Evolutionary conservation across 2,329 filamentous ascomycete genomes (phyloP).

Genomic region (Neophaeococcomyces mojaviensis): DNA sequence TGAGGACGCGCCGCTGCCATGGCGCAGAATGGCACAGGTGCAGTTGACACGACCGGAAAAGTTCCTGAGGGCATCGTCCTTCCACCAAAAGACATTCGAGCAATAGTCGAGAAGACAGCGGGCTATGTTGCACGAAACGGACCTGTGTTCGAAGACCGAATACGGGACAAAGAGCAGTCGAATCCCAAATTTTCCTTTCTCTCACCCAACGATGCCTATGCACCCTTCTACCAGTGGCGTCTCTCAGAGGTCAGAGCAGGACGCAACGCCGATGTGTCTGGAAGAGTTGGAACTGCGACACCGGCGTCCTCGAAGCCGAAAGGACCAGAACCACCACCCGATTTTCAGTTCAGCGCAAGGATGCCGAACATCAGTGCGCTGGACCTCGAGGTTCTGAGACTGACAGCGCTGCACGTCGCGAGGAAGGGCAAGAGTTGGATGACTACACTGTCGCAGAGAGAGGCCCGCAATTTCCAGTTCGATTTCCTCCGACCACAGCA

Average conservation of each 20-base stretch:
- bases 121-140: conserved; percentile 73
- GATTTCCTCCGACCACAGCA: conserved; percentile 93
- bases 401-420: conserved; percentile 87
- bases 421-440: conserved; percentile 89
- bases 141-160: conserved; percentile 66
- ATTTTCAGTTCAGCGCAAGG: conserved; percentile 87
- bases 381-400: conserved; percentile 64
- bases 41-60: conserved; percentile 57
- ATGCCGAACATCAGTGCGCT: conserved; percentile 97
- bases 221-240: conserved; percentile 85
- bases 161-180: conserved; percentile 73
- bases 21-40: conserved; percentile 33
- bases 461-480: conserved; percentile 87
- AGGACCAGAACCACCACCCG: conserved; percentile 75
- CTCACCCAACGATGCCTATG: conserved; percentile 70
- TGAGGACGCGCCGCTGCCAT: conserved; percentile 24
- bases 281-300: conserved; percentile 58
- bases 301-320: conserved; percentile 59
- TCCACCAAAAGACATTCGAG: conserved; percentile 75
- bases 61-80: conserved; percentile 77
- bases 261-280: conserved; percentile 69
- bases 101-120: conserved; percentile 85
- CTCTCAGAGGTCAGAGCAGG: conserved; percentile 78
- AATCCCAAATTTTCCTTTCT: conserved; percentile 93
- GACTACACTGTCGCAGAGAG: conserved; percentile 79